Evolutionary conservation across 495 filamentous ascomycete genomes (phyloP).

Genomic region (Penicillium manginii): DNA sequence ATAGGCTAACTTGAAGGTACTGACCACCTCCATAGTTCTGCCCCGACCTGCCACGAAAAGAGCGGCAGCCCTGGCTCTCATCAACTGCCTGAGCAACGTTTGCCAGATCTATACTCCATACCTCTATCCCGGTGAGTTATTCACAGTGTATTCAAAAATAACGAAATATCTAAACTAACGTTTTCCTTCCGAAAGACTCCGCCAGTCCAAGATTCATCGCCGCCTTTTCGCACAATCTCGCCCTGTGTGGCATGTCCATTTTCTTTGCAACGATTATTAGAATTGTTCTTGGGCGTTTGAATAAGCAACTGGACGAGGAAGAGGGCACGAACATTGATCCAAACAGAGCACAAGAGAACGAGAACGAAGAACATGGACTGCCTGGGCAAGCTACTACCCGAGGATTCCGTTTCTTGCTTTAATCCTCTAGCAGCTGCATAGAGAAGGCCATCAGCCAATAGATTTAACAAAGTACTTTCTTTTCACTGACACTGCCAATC

Average conservation of each 20-base stretch:
- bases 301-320: conserved; percentile 36
- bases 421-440: neutral
- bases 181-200: conserved; percentile 14
- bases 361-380: conserved; percentile 21
- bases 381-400: conserved; percentile 13
- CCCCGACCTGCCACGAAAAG: conserved; percentile 27
- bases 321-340: conserved; percentile 20
- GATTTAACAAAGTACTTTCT: no score
- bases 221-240: conserved; percentile 28
- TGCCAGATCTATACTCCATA: conserved; percentile 27
- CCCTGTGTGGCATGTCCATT: conserved; percentile 25
- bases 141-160: neutral
- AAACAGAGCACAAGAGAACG: neutral
- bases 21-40: conserved; percentile 12
- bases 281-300: conserved; percentile 32
- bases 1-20: neutral
- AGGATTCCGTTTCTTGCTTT: conserved; percentile 24
- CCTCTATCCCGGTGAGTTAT: conserved; percentile 19
- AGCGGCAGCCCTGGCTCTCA: conserved; percentile 25
- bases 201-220: conserved; percentile 25
- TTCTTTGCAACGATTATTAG: conserved; percentile 23
- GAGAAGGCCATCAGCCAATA: no score
- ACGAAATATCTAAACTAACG: no score
- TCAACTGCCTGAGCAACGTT: conserved; percentile 28
- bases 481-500: no score